A percentile compares a stretch with the other conserved stretches of the same genome.
These are phyloP conservation scores for Nicotiana obtusifolia DNA, from an alignment of 257 asterid genomes.

Conservation along the genomic window DNA sequence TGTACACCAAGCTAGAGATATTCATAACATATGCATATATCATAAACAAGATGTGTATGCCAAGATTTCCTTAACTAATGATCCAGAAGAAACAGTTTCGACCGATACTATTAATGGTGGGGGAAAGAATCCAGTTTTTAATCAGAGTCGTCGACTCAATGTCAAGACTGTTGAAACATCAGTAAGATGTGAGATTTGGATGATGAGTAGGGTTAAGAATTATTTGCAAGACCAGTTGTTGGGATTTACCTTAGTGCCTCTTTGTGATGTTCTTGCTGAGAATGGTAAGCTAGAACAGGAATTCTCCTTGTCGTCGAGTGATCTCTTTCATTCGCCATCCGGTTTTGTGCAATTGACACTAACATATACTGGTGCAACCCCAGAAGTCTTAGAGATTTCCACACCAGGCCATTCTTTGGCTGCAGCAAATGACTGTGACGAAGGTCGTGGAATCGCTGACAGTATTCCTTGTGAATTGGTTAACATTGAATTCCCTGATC, in stretches of 20 bases:
- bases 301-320: slow-evolving; percentile 82
- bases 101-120: slow-evolving; percentile 86
- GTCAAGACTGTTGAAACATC: slow-evolving; percentile 63
- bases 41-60: slow-evolving; percentile 96
- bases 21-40: slow-evolving; percentile 93
- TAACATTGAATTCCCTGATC: slow-evolving; percentile 90
- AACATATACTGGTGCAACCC: slow-evolving; percentile 52
- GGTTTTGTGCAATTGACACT: slow-evolving; percentile 83
- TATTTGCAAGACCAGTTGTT: slow-evolving; percentile 91
- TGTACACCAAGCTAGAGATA: slow-evolving; percentile 85
- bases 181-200: slow-evolving; percentile 92
- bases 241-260: slow-evolving; percentile 80
- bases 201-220: slow-evolving; percentile 92
- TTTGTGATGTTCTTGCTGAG: slow-evolving; percentile 62
- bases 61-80: slow-evolving; percentile 63
- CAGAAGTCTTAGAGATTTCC: slow-evolving; percentile 62
- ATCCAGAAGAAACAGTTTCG: slow-evolving; percentile 71
- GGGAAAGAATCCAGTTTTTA: slow-evolving; percentile 80
- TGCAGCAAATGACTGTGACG: slow-evolving; percentile 17
- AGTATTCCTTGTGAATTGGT: slow-evolving; percentile 43
- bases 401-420: slow-evolving; percentile 33
- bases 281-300: slow-evolving; percentile 76
- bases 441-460: slow-evolving; percentile 29
- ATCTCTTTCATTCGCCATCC: slow-evolving; percentile 96
- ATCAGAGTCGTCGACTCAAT: slow-evolving; percentile 54